phyloP scores from a whole-genome alignment of 2,329 filamentous ascomycete genomes.

The Xylaria sp. region DNA sequence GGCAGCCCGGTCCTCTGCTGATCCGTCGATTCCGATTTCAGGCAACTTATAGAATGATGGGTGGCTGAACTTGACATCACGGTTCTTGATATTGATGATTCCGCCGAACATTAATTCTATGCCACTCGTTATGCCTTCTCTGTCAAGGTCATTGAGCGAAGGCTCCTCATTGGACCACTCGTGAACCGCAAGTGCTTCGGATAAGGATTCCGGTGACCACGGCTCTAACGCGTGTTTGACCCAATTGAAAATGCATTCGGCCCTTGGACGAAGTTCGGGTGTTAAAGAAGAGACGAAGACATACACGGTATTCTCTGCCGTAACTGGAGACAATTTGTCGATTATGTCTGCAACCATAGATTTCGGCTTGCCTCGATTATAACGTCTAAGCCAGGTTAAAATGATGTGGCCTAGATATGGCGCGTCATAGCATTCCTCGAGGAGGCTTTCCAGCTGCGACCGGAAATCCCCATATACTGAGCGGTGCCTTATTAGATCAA shows the following conservation, averaged over 20 bases:
- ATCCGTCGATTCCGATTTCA: neutral
- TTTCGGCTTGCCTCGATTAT: neutral
- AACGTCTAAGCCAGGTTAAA: neutral
- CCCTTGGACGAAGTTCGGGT: neutral
- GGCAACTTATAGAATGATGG: neutral
- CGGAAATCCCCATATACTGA: neutral
- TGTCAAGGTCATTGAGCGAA: too few species aligned
- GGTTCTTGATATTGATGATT: neutral
- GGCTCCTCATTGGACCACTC: neutral
- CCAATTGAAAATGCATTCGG: neutral
- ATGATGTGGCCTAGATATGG: neutral
- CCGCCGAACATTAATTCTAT: neutral
- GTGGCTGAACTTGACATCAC: neutral
- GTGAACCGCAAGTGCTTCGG: neutral
- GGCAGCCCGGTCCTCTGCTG: neutral
- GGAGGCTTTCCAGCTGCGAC: neutral
- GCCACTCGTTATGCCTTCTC: too few species aligned
- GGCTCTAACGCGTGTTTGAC: constrained; percentile 1
- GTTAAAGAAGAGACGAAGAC: neutral
- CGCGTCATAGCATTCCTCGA: neutral
- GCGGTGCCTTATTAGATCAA: neutral
- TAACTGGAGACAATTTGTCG: neutral
- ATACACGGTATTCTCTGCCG: neutral
- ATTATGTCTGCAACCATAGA: neutral
- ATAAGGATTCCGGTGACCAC: neutral